These are phyloP conservation scores for Pleurotus eryngii DNA, from an alignment of 768 basidiomycete species.

Conservation along the genomic window DNA sequence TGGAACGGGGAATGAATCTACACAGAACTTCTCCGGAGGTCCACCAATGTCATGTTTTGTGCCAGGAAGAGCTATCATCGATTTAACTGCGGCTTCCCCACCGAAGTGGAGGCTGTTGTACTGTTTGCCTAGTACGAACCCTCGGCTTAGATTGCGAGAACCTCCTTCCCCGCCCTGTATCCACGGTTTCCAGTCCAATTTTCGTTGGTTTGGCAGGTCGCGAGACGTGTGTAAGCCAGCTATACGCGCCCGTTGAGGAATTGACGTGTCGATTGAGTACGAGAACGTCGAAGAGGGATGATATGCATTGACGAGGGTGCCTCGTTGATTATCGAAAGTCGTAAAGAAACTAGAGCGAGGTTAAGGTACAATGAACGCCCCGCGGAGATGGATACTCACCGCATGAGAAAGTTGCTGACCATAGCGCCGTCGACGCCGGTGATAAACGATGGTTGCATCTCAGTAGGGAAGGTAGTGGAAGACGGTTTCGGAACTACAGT, in stretches of 20 bases:
- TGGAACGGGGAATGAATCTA: slow-evolving; percentile 81
- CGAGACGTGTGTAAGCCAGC: slow-evolving; percentile 61
- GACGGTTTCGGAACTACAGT: slow-evolving; percentile 39
- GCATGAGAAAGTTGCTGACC: slow-evolving; percentile 74
- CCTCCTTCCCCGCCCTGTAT: slow-evolving; percentile 48
- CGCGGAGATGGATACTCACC: slow-evolving; percentile 40
- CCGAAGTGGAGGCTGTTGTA: slow-evolving; percentile 71
- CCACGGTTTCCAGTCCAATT: slow-evolving; percentile 78
- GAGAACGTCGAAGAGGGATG: slow-evolving; percentile 89
- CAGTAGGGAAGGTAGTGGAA: slow-evolving; percentile 74
- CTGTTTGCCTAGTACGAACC: slow-evolving; percentile 62
- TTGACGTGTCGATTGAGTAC: slow-evolving; percentile 78
- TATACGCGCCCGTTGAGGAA: slow-evolving; percentile 74
- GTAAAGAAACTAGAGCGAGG: slow-evolving; percentile 68
- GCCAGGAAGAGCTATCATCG: slow-evolving; percentile 61
- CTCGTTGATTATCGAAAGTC: slow-evolving; percentile 75
- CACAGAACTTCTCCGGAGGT: slow-evolving; percentile 77
- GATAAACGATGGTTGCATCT: slow-evolving; percentile 71
- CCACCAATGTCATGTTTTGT: slow-evolving; percentile 83
- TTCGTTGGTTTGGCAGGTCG: slow-evolving; percentile 78
- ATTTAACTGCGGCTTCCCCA: slow-evolving; percentile 55
- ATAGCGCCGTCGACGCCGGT: slow-evolving; percentile 67
- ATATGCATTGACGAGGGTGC: slow-evolving; percentile 68
- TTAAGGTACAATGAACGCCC: slow-evolving; percentile 10
- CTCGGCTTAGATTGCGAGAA: slow-evolving; percentile 75